Evolutionary conservation across 2,329 filamentous ascomycete genomes (phyloP), one percentile per base, ranked within the genome.

Genomic region (Penicillium sp.): DNA sequence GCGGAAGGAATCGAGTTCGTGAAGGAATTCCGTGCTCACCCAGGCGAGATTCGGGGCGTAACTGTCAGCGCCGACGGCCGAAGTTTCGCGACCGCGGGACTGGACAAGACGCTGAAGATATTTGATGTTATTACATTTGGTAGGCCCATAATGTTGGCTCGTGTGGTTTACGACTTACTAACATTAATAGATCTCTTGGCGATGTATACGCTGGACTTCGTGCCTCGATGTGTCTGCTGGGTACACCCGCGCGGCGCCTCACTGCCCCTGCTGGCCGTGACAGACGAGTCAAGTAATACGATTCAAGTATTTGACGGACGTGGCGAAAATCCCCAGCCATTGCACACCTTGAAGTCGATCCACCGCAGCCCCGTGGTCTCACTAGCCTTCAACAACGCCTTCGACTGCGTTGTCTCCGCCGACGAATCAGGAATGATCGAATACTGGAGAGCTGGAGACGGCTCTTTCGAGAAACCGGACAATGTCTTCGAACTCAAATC

Each of bases 401-500:
- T 87, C 69, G 88, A 97, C 74, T 99, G 94, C 69, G 92, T 96
- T 1, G 78, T 97, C 7, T 97, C 94, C 2, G 87, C 87, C 0
- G 95, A 99, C 63, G 87, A 93, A 64, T 85, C 85, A 52, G 93
- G 94, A 24, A 97, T 97, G 93, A 72, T 99, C 10, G 94, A 99
- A 74, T 99, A 99, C 76, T 99, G 94, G 94, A 84, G 85, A 56
- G 92, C 94, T 0, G 65, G 70, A 14, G 84, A 83, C 60, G 86
- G 85, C 2, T 86, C 80, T 38, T 97, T 91, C 72, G 91, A 96
- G 68, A 97, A 97, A 74, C 94, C 94, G 0, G 87, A 92, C 64
- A 91, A 85, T 50, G 92, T 99, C 18, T 99, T 96, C 71, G 84
- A 90, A 63, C 90, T 92, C 77, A 99, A 99, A 76, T 96, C 91